A percentile compares a stretch with the other conserved stretches of the same genome.
Conservation (phyloP, 228 moss, liverwort and hornwort genomes). For the Sphagnum fallax region DNA sequence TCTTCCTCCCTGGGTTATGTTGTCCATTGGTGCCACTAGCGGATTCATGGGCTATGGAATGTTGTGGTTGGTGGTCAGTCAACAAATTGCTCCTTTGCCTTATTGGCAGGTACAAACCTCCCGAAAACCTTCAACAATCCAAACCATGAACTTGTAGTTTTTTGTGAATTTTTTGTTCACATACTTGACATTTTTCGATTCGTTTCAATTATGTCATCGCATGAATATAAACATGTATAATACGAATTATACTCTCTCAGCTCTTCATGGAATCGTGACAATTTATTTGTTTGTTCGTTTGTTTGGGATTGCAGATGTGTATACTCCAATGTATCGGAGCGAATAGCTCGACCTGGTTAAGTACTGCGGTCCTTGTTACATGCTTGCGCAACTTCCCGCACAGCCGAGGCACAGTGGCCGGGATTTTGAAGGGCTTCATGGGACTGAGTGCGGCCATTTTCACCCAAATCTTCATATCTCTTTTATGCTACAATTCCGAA, state of each 20-base stretch:
- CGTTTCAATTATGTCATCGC: no score
- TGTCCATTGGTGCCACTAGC: conserved; percentile 59
- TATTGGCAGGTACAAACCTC: conserved; percentile 68
- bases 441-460: conserved; percentile 77
- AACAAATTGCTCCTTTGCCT: conserved; percentile 62
- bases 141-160: neutral
- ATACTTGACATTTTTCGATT: neutral
- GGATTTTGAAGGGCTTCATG: conserved; percentile 71
- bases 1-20: conserved; percentile 65
- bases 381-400: conserved; percentile 85
- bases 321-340: conserved; percentile 31
- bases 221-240: no score
- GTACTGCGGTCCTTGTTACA: conserved; percentile 76
- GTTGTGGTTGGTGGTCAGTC: conserved; percentile 77
- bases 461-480: conserved; percentile 44
- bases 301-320: conserved; percentile 40
- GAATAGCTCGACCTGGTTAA: conserved; percentile 72
- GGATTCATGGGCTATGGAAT: conserved; percentile 69
- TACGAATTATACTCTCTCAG: neutral
- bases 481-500: conserved; percentile 26
- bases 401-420: conserved; percentile 67
- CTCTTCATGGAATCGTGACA: neutral
- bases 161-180: neutral
- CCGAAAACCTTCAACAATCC: neutral
- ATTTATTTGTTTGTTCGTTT: no score